Evolutionary conservation across 2,329 filamentous ascomycete genomes (phyloP), one percentile per base, ranked within the genome.

Genomic region (Penicillium sp.): DNA sequence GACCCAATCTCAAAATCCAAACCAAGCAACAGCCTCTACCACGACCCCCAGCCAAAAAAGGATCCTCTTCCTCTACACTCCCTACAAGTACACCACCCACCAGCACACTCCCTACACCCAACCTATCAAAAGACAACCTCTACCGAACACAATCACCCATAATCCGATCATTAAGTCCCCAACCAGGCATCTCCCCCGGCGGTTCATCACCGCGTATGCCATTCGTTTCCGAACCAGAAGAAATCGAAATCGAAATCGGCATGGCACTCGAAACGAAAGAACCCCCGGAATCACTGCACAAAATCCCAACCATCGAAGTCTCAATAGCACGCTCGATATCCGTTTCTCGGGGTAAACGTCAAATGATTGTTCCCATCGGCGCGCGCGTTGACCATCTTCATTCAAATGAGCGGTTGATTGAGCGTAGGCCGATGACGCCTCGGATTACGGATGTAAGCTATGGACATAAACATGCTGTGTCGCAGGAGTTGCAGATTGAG

Each of bases 281-380:
- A 13, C 9, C 51, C 37, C 45, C 56, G 10, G 57, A 63, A 17
- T 55, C 61, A 8, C 4, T 17, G 5, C 19, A 8, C 55, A 35
- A 58, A 56, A 59, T 30, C 19, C 66, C 58, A 58, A 63, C 38
- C 64, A 68, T 78, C 38, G 74, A 79, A 61, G 70, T 80, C 35
- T 79, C 78, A 3, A 71, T 75, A 38, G 78, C 78, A 3, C 69
- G 77, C 30, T 79, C 78, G 5, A 66, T 80, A 9, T 79, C 77
- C 9, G 72, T 80, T 0, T 74, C 74, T 0, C 70, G 68, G 35
- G 72, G 72, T 9, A 76, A 70, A 33, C 73, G 70, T 44, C 76
- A 79, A 57, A 63, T 77, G n/a, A 64, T 80, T 7, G 75, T 80
- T 7, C 77, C 78, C 0, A 70, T 79, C 13, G 65, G 71, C 13